A percentile compares a stretch with the other conserved stretches of the same genome.
These are phyloP conservation scores for Candida caryicola DNA, from an alignment of 805 yeast genomes.

Conservation along the genomic window DNA sequence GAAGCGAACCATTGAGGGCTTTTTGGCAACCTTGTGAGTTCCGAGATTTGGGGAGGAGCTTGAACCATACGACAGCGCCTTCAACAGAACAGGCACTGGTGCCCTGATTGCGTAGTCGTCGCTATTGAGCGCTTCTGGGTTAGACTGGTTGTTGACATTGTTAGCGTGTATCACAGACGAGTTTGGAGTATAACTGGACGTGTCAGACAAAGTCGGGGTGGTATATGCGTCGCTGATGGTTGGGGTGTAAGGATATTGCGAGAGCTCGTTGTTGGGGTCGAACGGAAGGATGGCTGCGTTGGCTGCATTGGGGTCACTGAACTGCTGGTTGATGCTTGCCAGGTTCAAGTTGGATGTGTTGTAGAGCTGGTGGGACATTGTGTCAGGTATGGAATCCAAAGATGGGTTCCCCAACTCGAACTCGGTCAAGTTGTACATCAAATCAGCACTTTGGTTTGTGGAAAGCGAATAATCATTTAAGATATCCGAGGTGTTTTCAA, in stretches of 20 bases:
- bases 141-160: background rate
- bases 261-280: constrained; percentile 10
- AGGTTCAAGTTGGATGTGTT: constrained; percentile 1
- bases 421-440: constrained; percentile 23
- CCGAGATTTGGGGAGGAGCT: constrained; percentile 6
- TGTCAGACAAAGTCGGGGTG: constrained; percentile 16
- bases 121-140: background rate
- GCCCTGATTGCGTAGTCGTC: constrained; percentile 5
- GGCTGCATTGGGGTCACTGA: background rate
- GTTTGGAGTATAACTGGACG: constrained; percentile 16
- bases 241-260: constrained; percentile 16
- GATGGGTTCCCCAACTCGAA: constrained; percentile 25
- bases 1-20: constrained; percentile 17
- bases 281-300: constrained; percentile 6
- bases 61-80: background rate
- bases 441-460: constrained; percentile 11
- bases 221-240: constrained; percentile 18
- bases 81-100: constrained; percentile 8
- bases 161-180: constrained; percentile 7
- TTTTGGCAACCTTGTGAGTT: constrained; percentile 16
- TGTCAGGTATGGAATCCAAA: constrained; percentile 28
- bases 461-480: constrained; percentile 12
- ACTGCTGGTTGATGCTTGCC: background rate
- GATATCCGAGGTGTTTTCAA: constrained; percentile 16
- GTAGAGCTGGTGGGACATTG: constrained; percentile 7